Base-by-base conservation (phyloP, 2,329 filamentous ascomycete genomes). In the Cladosporium oxysporum region DNA sequence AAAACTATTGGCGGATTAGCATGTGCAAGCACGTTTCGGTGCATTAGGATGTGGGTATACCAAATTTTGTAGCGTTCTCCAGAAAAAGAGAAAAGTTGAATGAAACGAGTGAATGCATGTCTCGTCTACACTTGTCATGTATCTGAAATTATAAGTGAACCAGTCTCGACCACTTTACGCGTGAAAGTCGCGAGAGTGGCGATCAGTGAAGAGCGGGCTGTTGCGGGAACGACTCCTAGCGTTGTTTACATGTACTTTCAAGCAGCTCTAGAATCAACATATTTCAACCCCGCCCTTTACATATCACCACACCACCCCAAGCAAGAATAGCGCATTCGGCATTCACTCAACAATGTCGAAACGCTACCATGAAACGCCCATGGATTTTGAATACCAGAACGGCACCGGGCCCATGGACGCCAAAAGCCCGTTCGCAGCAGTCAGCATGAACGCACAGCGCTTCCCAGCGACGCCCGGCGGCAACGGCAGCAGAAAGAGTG, bases 321-420 rank as follows among this genome's bases (percentile, higher is more conserved):
- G n/a, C 37, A 59, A 41, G 12, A 58, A 21, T 3, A 41, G 55
- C 55, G 55, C 21, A 21, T 21, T 58, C 23, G 57, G 31, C 57
- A 47, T 44, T 50, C 41, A 11, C 58, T 14, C 33, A 47, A 44
- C 49, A 44, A 76, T 76, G 74, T 72, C 72, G 28, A 73, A 75
- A 55, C 79, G 80, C 61, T 74, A 74, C 44, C 77, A 81, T 58
- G 79, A 79, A 57, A 78, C 74, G 72, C 82, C 81, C 64, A 86
- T 86, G 84, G 84, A 86, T 74, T 86, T 83, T 74, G 79, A 84
- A 71, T 86, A 78, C 71, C 74, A 82, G 64, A 84, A 84, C 69
- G 72, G 76, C 33, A 78, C 73, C 3, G 83, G 81, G 26, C 80
- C 80, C 5, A 69, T 82, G 2, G 82, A 84, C 71, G 72, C 73